These are phyloP conservation scores for Globisporangium solare DNA, from an alignment of 352 stramenopile species.

Conservation along the genomic window DNA sequence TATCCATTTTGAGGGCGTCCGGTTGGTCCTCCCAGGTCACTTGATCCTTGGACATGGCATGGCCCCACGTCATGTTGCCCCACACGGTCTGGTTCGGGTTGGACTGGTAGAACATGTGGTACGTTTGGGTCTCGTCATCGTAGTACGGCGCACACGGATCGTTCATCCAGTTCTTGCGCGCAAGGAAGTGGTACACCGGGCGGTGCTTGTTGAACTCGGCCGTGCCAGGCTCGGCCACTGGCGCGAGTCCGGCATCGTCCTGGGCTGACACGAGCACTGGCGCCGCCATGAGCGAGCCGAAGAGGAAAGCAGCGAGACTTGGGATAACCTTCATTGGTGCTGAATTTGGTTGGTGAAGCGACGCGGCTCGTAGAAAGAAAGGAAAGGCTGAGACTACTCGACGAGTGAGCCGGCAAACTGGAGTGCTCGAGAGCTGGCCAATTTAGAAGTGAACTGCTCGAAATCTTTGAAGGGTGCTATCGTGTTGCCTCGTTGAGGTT, in stretches of 20 bases:
- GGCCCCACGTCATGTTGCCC: conserved; percentile 78
- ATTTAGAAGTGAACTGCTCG: conserved; percentile 8
- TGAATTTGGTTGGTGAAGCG: background rate
- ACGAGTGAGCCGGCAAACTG: background rate
- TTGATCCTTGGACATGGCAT: conserved; percentile 67
- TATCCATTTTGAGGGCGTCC: conserved; percentile 43
- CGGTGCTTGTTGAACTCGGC: conserved; percentile 50
- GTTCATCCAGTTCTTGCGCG: conserved; percentile 81
- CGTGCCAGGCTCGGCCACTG: conserved; percentile 23
- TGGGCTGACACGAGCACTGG: background rate
- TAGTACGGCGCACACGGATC: conserved; percentile 77
- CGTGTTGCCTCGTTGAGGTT: too few relatives aligned
- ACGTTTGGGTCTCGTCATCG: conserved; percentile 47
- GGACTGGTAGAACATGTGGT: conserved; percentile 81
- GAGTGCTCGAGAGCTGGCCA: conserved; percentile 3
- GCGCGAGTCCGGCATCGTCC: conserved; percentile 18
- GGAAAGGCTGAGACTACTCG: too few relatives aligned
- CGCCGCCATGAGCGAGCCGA: conserved; percentile 11
- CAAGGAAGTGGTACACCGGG: conserved; percentile 53
- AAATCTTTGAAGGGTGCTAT: background rate
- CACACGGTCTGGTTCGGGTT: conserved; percentile 56
- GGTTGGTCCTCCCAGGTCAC: conserved; percentile 70
- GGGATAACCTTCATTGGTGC: conserved; percentile 27
- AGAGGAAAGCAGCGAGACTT: conserved; percentile 16
- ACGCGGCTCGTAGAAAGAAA: too few relatives aligned